Evolutionary conservation across 345 rosid species (phyloP).

Genomic region (Dovyalis caffra): DNA sequence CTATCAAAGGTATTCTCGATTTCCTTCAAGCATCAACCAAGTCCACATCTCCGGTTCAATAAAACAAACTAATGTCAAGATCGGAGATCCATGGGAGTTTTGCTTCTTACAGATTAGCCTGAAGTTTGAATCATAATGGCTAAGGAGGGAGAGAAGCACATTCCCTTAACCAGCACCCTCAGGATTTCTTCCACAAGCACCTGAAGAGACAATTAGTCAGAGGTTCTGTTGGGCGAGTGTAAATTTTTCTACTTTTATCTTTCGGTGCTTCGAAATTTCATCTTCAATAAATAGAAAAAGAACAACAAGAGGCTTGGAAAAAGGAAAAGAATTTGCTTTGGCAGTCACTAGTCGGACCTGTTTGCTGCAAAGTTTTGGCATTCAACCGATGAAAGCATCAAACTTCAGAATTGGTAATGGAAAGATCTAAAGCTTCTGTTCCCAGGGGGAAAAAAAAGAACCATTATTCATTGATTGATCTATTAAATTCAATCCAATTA

Average conservation of each 20-base stretch:
- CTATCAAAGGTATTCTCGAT: too few species aligned
- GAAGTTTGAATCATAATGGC: not conserved
- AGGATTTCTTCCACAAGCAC: too few species aligned
- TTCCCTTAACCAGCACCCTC: not conserved
- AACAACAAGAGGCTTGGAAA: not conserved
- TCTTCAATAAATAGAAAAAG: not conserved
- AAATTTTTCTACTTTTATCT: too few species aligned
- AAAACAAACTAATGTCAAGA: too few species aligned
- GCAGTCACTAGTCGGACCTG: not conserved
- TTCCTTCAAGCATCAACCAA: too few species aligned
- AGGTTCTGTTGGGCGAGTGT: not conserved
- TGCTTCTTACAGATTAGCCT: too few species aligned
- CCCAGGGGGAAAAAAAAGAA: not conserved
- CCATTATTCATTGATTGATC: not conserved
- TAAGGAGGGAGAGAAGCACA: not conserved
- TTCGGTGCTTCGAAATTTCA: not conserved
- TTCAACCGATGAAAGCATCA: not conserved
- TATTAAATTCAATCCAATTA: not conserved
- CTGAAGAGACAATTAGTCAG: not conserved
- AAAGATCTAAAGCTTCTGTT: not conserved
- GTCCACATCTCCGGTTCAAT: too few species aligned
- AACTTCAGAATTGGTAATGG: not conserved
- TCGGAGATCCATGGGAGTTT: too few species aligned
- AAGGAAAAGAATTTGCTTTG: not conserved
- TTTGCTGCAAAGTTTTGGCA: not conserved